Evolutionary conservation across 2,329 filamentous ascomycete species (phyloP), one percentile per base, ranked within the genome.

Genomic region (Fusarium fracticaudum): DNA sequence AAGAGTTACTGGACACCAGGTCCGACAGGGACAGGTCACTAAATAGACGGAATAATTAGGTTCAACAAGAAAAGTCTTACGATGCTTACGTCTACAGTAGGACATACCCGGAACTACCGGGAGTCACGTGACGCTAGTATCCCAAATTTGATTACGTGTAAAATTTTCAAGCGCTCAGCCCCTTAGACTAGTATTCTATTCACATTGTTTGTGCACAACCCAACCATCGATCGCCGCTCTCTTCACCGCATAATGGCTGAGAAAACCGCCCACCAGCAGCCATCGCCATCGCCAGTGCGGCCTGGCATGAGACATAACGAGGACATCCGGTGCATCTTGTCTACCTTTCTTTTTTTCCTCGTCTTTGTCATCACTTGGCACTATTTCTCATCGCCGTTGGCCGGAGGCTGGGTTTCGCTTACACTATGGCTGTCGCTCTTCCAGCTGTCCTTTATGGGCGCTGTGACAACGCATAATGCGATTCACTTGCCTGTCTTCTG

Each of bases 391-490:
- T 69, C 67, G 3, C 67, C 67, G 7, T 17, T 69, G 10, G 22
- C 44, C 1, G 44, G 58, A 6, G 67, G 67, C 17, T 24, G 55
- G 24, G 13, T 69, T 1, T 69, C 67, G 2, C 63, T 69, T 26
- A 33, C 33, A 4, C 40, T 69, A 69, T 69, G 67, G 67, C 31
- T 69, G 20, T 20, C 67, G n/a, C 31, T 69, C 17, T 69, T 53
- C 40, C 67, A 69, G 24, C 60, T 69, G 18, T 69, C 67, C 22
- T 69, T 69, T 1, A 69, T 69, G 67, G 67, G 67, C 22, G 44
- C 67, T 1, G 67, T 69, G 12, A 58, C 67, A 12, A 69, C 67
- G 14, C 67, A 69, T 20, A 69, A 69, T 17, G 67, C 67, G 1
- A 69, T 69, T 47, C 67, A 69, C 4, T 3, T 69, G 35, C 67